Evolutionary conservation across 1,284 basidiomycete species (phyloP), one percentile per base, ranked within the genome.

Genomic region (Coniophora puteana): DNA sequence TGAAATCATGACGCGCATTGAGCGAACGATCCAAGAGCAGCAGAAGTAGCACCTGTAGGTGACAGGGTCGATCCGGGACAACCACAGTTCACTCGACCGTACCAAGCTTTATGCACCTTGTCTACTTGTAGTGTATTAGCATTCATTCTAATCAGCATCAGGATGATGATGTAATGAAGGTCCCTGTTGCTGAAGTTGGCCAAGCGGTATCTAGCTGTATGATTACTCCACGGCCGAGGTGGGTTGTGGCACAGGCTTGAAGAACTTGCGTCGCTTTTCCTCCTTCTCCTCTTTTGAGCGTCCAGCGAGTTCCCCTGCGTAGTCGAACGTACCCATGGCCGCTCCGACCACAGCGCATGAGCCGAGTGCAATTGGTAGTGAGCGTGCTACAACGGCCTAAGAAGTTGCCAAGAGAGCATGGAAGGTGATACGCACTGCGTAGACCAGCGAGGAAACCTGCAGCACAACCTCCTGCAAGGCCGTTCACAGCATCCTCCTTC

Each of bases 361-460:
- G 33, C 82, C 90, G 28, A 92, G 55, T 37, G 90, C 93, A 57
- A 87, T 70, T 11, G 93, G 93, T 48, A 96, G 55, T 18, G 93
- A 96, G 50, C 89, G 81, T 40, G 80, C 91, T 93, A 51, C 24
- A 43, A 28, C 38, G n/a, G n/a, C n/a, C n/a, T n/a, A 31, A 26
- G 41, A 38, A 31, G 30, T 38, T 48, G 38, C 44, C 40, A 16
- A 34, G 8, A 22, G 20, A 33, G 31, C 45, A 46, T n/a, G 24
- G 33, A 23, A 24, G 11, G 29, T 23, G 23, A 26, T 44, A 42
- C 72, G 43, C 59, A 90, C 91, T 74, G 68, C 83, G 76, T 46
- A 93, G 71, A 46, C 93, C 93, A 31, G 89, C 89, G 48, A 96
- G 69, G 63, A 96, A 89, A 36, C 93, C 93, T 41, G 93, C 92